These are phyloP conservation scores for Backusella luteola DNA, from an alignment of 192 early-diverging fungal species.

Conservation along the genomic window DNA sequence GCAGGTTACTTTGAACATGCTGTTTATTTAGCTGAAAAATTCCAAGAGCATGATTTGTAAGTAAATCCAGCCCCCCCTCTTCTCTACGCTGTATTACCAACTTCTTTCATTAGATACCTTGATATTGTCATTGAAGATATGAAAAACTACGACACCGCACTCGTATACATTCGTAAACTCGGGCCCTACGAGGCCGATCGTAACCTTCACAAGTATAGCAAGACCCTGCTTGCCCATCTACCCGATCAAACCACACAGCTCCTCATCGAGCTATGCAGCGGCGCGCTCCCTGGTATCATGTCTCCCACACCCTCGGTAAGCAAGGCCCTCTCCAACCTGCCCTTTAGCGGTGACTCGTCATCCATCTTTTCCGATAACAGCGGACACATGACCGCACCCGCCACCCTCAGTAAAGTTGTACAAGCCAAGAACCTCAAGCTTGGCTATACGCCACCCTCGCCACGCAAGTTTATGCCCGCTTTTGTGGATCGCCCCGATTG, in stretches of 20 bases:
- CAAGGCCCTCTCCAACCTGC: slow-evolving; percentile 34
- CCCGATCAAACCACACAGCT: slow-evolving; percentile 56
- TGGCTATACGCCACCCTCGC: slow-evolving; percentile 48
- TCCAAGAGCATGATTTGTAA: slow-evolving; percentile 74
- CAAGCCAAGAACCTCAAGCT: background rate
- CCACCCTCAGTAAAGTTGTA: background rate
- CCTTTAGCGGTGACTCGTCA: slow-evolving; percentile 26
- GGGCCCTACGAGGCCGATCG: slow-evolving; percentile 51
- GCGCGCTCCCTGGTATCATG: slow-evolving; percentile 19
- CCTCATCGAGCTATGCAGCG: slow-evolving; percentile 55
- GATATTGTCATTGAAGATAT: slow-evolving; percentile 91
- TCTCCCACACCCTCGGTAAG: slow-evolving; percentile 16
- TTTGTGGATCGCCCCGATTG: slow-evolving; percentile 85
- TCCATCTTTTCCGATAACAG: slow-evolving; percentile 6
- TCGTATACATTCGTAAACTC: slow-evolving; percentile 70
- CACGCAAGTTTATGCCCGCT: slow-evolving; percentile 80
- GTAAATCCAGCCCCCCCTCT: background rate
- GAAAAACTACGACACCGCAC: slow-evolving; percentile 69
- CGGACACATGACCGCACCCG: background rate
- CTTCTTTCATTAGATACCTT: slow-evolving; percentile 57
- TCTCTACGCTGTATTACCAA: background rate
- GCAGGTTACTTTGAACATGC: slow-evolving; percentile 90
- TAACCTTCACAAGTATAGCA: slow-evolving; percentile 59
- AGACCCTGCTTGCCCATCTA: slow-evolving; percentile 50
- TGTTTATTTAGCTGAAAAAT: slow-evolving; percentile 85